Percentiles rank a stretch among this genome's conserved stretches.
Evolutionary conservation across 176 grass and related monocot genomes (phyloP).

Genomic region (Tillandsia leiboldiana): DNA sequence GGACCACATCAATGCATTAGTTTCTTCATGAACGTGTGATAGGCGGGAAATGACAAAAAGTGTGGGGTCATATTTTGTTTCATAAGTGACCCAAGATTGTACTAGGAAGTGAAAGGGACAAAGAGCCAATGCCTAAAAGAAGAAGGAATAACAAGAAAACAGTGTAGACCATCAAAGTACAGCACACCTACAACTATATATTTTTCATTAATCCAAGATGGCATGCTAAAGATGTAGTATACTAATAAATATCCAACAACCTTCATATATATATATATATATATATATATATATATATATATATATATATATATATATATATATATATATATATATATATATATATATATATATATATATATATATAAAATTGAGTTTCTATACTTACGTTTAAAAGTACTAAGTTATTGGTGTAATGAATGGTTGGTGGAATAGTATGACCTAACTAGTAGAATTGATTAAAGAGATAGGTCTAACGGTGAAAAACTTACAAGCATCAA

Average conservation of each 20-base stretch:
- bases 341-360: too few relatives aligned
- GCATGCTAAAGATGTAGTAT: constrained; percentile 28
- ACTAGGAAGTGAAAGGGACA: constrained; percentile 5
- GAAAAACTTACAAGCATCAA: too few relatives aligned
- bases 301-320: too few relatives aligned
- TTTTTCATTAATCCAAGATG: constrained; percentile 19
- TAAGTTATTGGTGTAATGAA: too few relatives aligned
- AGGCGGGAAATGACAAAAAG: background rate
- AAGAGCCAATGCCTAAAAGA: constrained; percentile 23
- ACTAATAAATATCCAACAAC: constrained; percentile 25
- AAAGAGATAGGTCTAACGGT: too few relatives aligned
- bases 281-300: too few relatives aligned
- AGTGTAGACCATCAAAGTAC: constrained; percentile 20
- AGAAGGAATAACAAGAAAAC: constrained; percentile 31
- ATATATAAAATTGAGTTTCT: too few relatives aligned
- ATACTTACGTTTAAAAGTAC: too few relatives aligned
- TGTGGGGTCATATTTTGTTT: background rate
- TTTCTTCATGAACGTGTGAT: too few relatives aligned
- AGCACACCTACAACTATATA: constrained; percentile 12
- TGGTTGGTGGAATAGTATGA: too few relatives aligned
- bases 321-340: background rate
- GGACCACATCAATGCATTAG: too few relatives aligned
- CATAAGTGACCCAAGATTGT: background rate
- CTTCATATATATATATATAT: constrained; percentile 4
- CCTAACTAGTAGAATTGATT: too few relatives aligned